Evolutionary conservation across 208 protist species (phyloP), one percentile per base, ranked within the genome.

Genomic region (Trypanosoma theileri): DNA sequence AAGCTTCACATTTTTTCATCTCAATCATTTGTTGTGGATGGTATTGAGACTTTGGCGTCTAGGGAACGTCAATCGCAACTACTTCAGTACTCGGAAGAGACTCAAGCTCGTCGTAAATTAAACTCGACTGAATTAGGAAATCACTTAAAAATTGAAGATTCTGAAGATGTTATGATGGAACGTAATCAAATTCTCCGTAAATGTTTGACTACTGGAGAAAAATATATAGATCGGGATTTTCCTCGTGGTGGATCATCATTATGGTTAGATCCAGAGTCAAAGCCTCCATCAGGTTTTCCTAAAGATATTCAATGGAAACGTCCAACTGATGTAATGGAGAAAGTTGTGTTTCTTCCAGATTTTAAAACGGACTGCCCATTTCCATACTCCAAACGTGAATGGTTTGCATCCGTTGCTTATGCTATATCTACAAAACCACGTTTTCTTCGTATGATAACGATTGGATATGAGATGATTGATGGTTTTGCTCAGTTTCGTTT

Each of bases 401-500:
- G 86, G 88, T 96, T 92, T 82, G 85, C 83, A 19, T 89, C 81
- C 12, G 82, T 90, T 42, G 59, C 85, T 56, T 63, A 91, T 66
- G 79, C 87, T 10, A 66, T 93, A 31, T 69, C 81, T 0, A 83
- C 80, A 6, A 95, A 93, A 59, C 86, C 88, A 14, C 42, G 63
- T 22, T 92, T 85, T 85, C 66, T 96, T 24, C 66, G 64, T 6
- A 72, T 64, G 56, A 57, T 94, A 46, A 82, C 85, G 48, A 63
- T 88, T 12, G 72, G 73, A 28, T 95, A 93, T 75, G 69, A 93
- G 61, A 45, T 55, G 3, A 79, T 76, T 44, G 77, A 80, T n/a
- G 93, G 91, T 56, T 84, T 95, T 28, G 92, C 85, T 13, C 86
- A 92, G 67, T 92, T 98, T 26, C 77, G 80, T 4, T 96, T 95